Percentiles rank a stretch among this genome's conserved stretches.
These are phyloP conservation scores for Venturia aucupariae DNA, from an alignment of 2,329 filamentous ascomycete genomes.

Conservation along the genomic window DNA sequence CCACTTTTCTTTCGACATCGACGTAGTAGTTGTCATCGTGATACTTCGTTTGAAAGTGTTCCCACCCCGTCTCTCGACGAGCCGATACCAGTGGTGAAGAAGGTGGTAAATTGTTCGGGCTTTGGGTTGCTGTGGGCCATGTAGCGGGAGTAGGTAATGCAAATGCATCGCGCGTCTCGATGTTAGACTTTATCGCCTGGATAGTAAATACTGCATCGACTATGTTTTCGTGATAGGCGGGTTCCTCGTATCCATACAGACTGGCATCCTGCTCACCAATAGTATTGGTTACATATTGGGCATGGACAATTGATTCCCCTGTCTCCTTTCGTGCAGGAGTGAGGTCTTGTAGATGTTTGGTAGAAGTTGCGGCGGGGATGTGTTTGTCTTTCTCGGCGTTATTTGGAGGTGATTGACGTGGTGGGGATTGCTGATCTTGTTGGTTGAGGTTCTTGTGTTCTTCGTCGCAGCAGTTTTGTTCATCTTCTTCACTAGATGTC, in stretches of 20 bases:
- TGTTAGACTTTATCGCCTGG: not conserved
- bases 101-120: no score
- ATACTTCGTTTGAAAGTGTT: no score
- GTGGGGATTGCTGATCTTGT: not conserved
- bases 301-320: not conserved
- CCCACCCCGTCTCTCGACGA: no score
- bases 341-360: not conserved
- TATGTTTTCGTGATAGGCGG: not conserved
- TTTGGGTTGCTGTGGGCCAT: no score
- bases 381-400: no score
- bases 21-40: no score
- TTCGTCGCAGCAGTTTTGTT: not conserved
- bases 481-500: no score
- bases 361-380: no score
- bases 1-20: no score
- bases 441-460: not conserved
- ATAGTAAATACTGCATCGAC: not conserved
- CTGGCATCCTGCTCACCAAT: not conserved
- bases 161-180: not conserved
- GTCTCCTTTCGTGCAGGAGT: not conserved
- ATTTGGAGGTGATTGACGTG: no score
- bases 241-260: not conserved
- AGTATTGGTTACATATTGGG: not conserved
- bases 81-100: no score
- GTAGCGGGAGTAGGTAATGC: no score